Conservation (phyloP, 805 yeast genomes). For the Scheffersomyces lignosus region DNA sequence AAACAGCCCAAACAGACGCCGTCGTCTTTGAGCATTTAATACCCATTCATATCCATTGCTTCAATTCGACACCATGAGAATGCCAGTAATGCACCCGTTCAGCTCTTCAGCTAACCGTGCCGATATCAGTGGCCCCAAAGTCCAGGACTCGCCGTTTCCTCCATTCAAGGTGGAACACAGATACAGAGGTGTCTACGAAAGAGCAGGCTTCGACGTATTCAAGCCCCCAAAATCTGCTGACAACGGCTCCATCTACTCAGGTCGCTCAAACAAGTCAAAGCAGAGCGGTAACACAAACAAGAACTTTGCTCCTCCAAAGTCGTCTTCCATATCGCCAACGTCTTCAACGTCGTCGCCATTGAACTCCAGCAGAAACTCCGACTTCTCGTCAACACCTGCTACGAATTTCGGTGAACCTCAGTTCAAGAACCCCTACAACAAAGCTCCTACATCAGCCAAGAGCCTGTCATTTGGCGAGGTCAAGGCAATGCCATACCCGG, state of each 20-base stretch:
- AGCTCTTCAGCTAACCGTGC: too few species aligned
- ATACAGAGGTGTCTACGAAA: conserved; percentile 70
- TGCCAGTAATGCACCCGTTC: too few species aligned
- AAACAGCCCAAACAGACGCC: too few species aligned
- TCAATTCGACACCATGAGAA: too few species aligned
- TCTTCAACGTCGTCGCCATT: conserved; percentile 8
- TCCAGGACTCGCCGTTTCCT: conserved; percentile 70
- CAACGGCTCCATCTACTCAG: neutral
- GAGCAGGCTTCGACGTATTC: conserved; percentile 73
- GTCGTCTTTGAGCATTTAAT: too few species aligned
- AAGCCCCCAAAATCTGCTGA: neutral
- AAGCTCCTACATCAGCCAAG: neutral
- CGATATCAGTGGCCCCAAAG: too few species aligned
- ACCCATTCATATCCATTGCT: too few species aligned
- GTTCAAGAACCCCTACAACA: neutral
- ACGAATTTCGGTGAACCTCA: neutral
- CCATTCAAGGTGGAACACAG: conserved; percentile 62
- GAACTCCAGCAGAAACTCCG: neutral
- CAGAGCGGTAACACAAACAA: neutral
- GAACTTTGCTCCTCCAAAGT: conserved; percentile 12
- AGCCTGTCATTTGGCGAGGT: neutral
- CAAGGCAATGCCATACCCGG: neutral
- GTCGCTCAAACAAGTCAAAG: conserved; percentile 6
- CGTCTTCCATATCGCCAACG: conserved; percentile 9
- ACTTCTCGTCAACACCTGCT: neutral